Evolutionary conservation across 1,284 basidiomycete genomes (phyloP).

Genomic region (Inonotus hispidus): DNA sequence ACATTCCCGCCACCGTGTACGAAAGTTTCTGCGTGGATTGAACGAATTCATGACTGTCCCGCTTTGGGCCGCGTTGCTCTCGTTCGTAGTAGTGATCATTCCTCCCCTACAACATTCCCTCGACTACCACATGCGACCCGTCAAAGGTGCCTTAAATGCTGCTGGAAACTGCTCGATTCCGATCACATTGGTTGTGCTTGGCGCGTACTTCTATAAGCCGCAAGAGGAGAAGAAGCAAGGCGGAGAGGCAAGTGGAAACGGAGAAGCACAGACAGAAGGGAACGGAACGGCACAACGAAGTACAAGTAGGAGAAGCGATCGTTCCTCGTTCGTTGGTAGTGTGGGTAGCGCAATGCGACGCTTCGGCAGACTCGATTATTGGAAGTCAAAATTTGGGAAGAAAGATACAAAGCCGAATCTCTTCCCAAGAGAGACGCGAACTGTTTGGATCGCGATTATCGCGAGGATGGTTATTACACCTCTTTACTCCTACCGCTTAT

Average conservation of each 20-base stretch:
- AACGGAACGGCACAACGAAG: constrained; percentile 25
- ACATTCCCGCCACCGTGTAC: constrained; percentile 28
- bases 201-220: constrained; percentile 81
- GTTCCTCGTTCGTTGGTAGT: constrained; percentile 31
- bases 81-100: constrained; percentile 77
- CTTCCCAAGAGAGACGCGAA: constrained; percentile 68
- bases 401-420: constrained; percentile 17
- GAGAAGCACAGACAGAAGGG: not conserved
- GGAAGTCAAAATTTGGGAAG: constrained; percentile 8
- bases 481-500: constrained; percentile 71
- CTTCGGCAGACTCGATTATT: constrained; percentile 10
- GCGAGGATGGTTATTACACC: constrained; percentile 87
- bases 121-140: constrained; percentile 54
- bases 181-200: constrained; percentile 85
- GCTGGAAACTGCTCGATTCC: constrained; percentile 86
- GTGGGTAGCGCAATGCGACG: constrained; percentile 37
- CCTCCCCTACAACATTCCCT: constrained; percentile 70
- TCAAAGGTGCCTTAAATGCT: constrained; percentile 66
- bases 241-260: not conserved
- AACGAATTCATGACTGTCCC: constrained; percentile 86
- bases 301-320: constrained; percentile 11
- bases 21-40: constrained; percentile 38
- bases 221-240: constrained; percentile 14
- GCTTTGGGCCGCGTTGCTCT: constrained; percentile 74
- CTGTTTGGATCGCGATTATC: constrained; percentile 73